Evolutionary conservation across 345 rosid species (phyloP), one percentile per base, ranked within the genome.

Genomic region (Citrus trifoliata): DNA sequence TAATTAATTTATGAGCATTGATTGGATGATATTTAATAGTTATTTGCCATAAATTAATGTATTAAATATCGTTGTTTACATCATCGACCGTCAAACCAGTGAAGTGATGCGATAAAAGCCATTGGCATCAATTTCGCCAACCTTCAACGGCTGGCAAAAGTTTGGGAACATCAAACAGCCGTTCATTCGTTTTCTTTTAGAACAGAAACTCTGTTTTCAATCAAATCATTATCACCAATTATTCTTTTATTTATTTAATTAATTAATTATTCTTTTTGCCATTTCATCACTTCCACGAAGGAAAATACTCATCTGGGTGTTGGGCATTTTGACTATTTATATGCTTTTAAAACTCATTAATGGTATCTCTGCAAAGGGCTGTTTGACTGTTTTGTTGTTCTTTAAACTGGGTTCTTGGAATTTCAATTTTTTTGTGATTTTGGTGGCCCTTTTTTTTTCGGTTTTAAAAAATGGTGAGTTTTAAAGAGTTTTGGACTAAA

Each of bases 401-500:
- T 67, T 28, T 68, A 8, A 77, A 68, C 21, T 68, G 66, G 56
- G 79, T 77, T 38, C 16, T 35, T 12, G 18, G 7, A 33, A 22
- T 42, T 10, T 27, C 7, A 5, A 32, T 4, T n/a, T 35, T 70
- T n/a, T 62, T 10, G 72, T 0, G 18, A 27, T 35, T 32, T 56
- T 19, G 18, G 10, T 51, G 21, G 28, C 9, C 21, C 10, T 2
- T 21, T 64, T 77, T 77, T 37, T 64, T 77, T 70, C 30, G 28
- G 27, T 10, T 65, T 21, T 14, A 9, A 14, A 75, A 61, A 77
- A 91, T 79, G 86, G 5, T 74, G 81, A 82, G 2, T 70, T 88
- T 80, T n/a, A 84, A 80, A 28, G 83, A 89, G 68, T 85, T 88
- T 55, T 86, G 85, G 77, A 86, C 84, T 1, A 88, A 84, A 84